phyloP scores from a whole-genome alignment of 805 yeast species.

The Candida ficus region DNA sequence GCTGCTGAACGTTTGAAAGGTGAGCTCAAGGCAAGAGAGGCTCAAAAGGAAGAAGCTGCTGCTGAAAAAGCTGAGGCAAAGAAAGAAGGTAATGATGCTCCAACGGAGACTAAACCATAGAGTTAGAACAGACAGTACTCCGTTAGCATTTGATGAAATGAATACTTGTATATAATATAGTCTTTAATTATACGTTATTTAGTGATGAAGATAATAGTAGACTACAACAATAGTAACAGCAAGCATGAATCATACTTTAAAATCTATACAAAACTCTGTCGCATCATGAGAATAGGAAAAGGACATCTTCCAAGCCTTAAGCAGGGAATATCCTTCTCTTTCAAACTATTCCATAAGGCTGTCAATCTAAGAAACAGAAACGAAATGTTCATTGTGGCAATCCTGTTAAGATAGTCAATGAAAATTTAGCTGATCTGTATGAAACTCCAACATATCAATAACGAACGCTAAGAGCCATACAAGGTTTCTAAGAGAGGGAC shows the following conservation, averaged over 20 bases:
- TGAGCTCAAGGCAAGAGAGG: constrained; percentile 61
- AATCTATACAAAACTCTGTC: constrained; percentile 15
- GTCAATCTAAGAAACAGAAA: constrained; percentile 65
- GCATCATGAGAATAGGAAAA: constrained; percentile 26
- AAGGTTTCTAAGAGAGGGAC: constrained; percentile 24
- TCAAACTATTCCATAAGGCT: constrained; percentile 26
- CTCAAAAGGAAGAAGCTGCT: constrained; percentile 10
- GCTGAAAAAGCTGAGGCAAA: constrained; percentile 7
- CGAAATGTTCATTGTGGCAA: constrained; percentile 68
- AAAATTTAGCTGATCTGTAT: constrained; percentile 59
- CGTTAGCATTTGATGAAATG: not conserved
- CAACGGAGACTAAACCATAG: constrained; percentile 4
- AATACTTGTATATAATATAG: constrained; percentile 1
- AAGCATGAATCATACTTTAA: constrained; percentile 1
- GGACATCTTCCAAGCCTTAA: constrained; percentile 22
- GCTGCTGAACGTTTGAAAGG: constrained; percentile 88
- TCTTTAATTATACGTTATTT: not conserved
- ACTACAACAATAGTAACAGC: not conserved
- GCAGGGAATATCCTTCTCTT: constrained; percentile 12
- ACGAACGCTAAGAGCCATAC: constrained; percentile 22
- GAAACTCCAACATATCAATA: constrained; percentile 21
- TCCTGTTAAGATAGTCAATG: constrained; percentile 69
- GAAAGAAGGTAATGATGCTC: constrained; percentile 5
- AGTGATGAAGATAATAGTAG: not conserved
- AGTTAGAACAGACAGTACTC: not conserved